Evolutionary conservation across 1,284 basidiomycete genomes (phyloP).

Genomic region (Trichosporon coremiiforme): DNA sequence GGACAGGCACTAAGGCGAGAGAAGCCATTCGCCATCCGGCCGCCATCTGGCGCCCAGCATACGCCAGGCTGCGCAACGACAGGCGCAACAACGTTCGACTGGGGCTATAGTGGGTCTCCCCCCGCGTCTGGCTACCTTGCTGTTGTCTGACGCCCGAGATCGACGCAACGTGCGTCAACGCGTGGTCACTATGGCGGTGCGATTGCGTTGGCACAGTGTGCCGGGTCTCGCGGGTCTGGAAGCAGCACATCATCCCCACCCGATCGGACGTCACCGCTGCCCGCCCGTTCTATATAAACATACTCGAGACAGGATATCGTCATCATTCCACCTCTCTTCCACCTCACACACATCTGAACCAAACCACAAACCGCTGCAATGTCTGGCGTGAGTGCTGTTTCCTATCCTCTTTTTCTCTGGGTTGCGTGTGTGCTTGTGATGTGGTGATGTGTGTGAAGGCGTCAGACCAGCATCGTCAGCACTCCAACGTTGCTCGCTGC

Average conservation of each 20-base stretch:
- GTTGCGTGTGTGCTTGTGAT: neutral
- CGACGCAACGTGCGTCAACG: slow-evolving; percentile 11
- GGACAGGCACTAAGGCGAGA: neutral
- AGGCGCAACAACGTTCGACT: neutral
- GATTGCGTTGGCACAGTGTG: slow-evolving; percentile 11
- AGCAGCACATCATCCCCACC: slow-evolving; percentile 9
- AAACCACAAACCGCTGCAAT: slow-evolving; percentile 22
- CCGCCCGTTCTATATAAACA: neutral
- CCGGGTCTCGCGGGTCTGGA: neutral
- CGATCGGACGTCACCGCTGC: slow-evolving; percentile 4
- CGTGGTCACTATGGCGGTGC: slow-evolving; percentile 3
- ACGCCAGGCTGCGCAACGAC: neutral
- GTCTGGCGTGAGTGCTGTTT: slow-evolving; percentile 25
- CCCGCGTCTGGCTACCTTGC: neutral
- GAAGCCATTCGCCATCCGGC: neutral
- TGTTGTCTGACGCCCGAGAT: neutral
- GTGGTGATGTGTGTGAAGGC: no score
- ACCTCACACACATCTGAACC: slow-evolving; percentile 18
- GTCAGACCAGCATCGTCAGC: neutral
- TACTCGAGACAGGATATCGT: neutral
- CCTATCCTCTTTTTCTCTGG: neutral
- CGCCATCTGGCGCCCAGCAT: neutral
- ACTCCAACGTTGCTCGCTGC: neutral
- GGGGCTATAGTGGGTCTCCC: neutral
- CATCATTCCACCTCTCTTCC: neutral